Evolutionary conservation across 208 protist genomes (phyloP).

Genomic region (Leptomonas seymouri): DNA sequence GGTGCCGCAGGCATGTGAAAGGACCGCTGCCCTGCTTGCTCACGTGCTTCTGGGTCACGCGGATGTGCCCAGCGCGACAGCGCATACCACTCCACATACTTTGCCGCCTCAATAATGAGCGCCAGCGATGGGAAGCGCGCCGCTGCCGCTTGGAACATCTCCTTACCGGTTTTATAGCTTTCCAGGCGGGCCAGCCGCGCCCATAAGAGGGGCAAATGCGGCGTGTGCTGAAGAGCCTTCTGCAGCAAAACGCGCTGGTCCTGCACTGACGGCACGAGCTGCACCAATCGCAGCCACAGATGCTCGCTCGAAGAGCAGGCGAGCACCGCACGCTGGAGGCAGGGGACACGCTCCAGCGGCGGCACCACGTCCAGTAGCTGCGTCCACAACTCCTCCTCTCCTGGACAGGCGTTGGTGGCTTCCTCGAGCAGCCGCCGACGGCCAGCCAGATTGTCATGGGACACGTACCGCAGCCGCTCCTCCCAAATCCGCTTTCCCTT

Average conservation of each 20-base stretch:
- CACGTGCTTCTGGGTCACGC: no score
- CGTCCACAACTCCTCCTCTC: constrained; percentile 73
- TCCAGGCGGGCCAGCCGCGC: constrained; percentile 68
- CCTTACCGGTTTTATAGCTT: constrained; percentile 53
- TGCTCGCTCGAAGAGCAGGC: constrained; percentile 69
- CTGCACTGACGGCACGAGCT: constrained; percentile 35
- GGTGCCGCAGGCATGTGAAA: no score
- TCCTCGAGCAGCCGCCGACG: constrained; percentile 71
- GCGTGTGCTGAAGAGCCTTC: constrained; percentile 61
- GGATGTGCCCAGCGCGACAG: constrained; percentile 31
- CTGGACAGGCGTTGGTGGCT: constrained; percentile 53
- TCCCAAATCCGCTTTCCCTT: constrained; percentile 79
- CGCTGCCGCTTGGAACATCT: constrained; percentile 69
- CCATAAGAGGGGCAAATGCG: constrained; percentile 72
- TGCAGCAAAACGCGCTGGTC: constrained; percentile 72
- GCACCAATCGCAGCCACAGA: constrained; percentile 76
- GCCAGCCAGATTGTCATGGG: constrained; percentile 37
- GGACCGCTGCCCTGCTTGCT: no score
- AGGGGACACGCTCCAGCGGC: constrained; percentile 52
- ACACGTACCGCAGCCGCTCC: constrained; percentile 56
- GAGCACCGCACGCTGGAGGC: constrained; percentile 72
- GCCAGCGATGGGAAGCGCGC: constrained; percentile 63
- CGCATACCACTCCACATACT: constrained; percentile 76
- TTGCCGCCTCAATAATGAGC: constrained; percentile 75
- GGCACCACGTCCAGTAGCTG: constrained; percentile 55